Evolutionary conservation across 2,329 filamentous ascomycete species (phyloP).

Genomic region (Sporothrix mexicana): DNA sequence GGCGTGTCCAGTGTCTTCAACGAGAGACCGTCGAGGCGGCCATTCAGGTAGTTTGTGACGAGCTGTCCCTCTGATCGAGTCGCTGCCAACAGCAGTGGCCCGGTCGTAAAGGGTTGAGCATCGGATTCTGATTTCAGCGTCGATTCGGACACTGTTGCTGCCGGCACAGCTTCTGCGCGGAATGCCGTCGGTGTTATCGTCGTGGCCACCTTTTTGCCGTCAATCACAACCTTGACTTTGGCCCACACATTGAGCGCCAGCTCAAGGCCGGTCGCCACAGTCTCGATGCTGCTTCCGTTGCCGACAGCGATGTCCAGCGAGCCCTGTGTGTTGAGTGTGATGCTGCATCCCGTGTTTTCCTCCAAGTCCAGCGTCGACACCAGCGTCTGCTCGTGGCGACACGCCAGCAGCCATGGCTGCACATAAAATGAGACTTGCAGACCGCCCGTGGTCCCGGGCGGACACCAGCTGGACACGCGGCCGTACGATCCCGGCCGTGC

Average conservation of each 20-base stretch:
- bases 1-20: not conserved
- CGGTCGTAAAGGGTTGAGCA: not conserved
- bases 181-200: not conserved
- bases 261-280: not conserved
- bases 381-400: not conserved
- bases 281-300: not conserved
- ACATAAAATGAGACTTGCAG: not conserved
- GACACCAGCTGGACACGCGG: not conserved
- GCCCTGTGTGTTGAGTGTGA: not conserved
- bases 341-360: not conserved
- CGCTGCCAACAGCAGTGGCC: not conserved
- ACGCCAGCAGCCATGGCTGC: constrained; percentile 3
- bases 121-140: not conserved
- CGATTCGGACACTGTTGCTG: not conserved
- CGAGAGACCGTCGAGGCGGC: constrained; percentile 25
- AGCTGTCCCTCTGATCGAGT: not conserved
- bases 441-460: not conserved
- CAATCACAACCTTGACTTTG: not conserved
- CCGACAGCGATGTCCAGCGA: not conserved
- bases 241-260: not conserved
- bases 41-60: constrained; percentile 28
- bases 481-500: not conserved
- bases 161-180: not conserved
- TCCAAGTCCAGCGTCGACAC: not conserved
- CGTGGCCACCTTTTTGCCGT: not conserved